phyloP scores from a whole-genome alignment of 2,329 filamentous ascomycete genomes.

The Hypoxylon sp. region DNA sequence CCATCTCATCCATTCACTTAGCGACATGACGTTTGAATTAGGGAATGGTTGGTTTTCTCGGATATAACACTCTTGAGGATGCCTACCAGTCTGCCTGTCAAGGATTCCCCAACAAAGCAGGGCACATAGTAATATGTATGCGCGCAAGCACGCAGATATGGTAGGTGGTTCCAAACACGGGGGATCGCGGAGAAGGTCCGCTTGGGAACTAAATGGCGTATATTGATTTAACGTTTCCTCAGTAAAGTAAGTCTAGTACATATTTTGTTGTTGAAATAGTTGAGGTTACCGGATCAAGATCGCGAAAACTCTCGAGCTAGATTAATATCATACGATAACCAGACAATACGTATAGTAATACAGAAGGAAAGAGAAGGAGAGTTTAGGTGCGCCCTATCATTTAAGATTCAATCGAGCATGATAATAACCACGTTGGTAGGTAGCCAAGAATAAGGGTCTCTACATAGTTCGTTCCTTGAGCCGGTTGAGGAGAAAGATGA shows the following conservation, averaged over 20 bases:
- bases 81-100: not conserved
- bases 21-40: slow-evolving; percentile 6
- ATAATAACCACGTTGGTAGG: slow-evolving; percentile 1
- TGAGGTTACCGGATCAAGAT: not conserved
- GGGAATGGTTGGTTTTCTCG: slow-evolving; percentile 15
- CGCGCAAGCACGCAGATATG: slow-evolving; percentile 26
- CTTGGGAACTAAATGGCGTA: slow-evolving; percentile 14
- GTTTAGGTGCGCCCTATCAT: not conserved
- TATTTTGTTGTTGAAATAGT: slow-evolving; percentile 9
- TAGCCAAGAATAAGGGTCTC: slow-evolving; percentile 7
- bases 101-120: slow-evolving; percentile 35
- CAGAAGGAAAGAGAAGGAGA: not conserved
- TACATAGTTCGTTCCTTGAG: not conserved
- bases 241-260: slow-evolving; percentile 17
- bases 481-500: slow-evolving; percentile 21
- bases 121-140: slow-evolving; percentile 37
- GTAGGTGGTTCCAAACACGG: slow-evolving; percentile 32
- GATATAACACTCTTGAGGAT: slow-evolving; percentile 23
- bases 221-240: slow-evolving; percentile 19
- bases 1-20: slow-evolving; percentile 6
- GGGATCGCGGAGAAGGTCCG: slow-evolving; percentile 20
- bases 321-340: slow-evolving; percentile 2
- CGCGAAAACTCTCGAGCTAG: not conserved
- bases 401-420: slow-evolving; percentile 1
- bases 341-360: slow-evolving; percentile 5